phyloP scores from a whole-genome alignment of 2,329 filamentous ascomycete species.

The Microdochium trichocladiopsis region DNA sequence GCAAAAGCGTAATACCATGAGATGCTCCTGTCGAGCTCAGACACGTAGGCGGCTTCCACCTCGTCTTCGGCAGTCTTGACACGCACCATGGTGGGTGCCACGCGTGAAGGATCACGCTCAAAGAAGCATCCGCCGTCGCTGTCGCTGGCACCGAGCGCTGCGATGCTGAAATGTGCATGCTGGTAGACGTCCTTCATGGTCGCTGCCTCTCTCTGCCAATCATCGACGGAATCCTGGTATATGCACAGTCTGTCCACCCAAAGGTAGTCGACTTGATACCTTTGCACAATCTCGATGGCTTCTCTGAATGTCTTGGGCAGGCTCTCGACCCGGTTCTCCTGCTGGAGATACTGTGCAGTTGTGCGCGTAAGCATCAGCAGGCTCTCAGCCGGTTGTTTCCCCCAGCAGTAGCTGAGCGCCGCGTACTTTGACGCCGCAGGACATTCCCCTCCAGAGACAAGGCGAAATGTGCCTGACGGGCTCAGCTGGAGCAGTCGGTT shows the following conservation, averaged over 20 bases:
- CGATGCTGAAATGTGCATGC: constrained; percentile 9
- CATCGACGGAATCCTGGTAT: constrained; percentile 10
- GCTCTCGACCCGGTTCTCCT: constrained; percentile 1
- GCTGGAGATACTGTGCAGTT: background rate
- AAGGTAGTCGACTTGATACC: constrained; percentile 9
- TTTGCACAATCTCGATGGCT: constrained; percentile 8
- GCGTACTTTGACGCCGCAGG: constrained; percentile 5
- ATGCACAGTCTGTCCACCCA: constrained; percentile 17
- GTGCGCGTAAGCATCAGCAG: constrained; percentile 5
- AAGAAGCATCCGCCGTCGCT: constrained; percentile 8
- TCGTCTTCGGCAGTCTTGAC: constrained; percentile 1
- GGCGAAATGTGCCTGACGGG: constrained; percentile 2
- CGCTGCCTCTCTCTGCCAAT: constrained; percentile 8
- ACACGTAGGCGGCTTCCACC: background rate
- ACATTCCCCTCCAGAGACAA: constrained; percentile 4
- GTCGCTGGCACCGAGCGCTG: constrained; percentile 5
- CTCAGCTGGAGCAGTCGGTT: constrained; percentile 10
- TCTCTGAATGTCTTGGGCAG: constrained; percentile 10
- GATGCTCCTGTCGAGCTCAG: background rate
- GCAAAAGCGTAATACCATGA: constrained; percentile 3
- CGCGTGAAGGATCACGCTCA: constrained; percentile 3
- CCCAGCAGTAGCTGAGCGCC: constrained; percentile 12
- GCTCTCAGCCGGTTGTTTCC: constrained; percentile 1
- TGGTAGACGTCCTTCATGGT: constrained; percentile 10
- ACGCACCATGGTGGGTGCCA: constrained; percentile 5